Base-by-base conservation (phyloP, 2,329 filamentous ascomycete genomes). In the Phyllosticta citriasiana region DNA sequence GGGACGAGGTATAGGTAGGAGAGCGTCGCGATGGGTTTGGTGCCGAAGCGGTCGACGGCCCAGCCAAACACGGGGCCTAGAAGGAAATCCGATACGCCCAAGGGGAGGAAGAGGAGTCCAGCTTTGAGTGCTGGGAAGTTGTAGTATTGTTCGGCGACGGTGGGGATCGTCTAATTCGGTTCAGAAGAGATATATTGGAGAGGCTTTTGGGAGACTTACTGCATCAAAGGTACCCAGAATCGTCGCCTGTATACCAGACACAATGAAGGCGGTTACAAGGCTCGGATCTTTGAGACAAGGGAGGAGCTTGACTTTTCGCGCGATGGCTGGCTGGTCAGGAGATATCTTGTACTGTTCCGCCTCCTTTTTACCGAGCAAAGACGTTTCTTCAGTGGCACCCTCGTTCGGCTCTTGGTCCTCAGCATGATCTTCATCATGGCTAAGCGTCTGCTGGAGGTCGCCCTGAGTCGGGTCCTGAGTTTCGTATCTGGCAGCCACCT, bases 61-160 rank as follows among this genome's bases (percentile, higher is more conserved):
- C 76, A 79, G 3, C 79, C 79, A 54, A 78, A 77, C 0, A 79
- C 19, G 3, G 79, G 79, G 0, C 79, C 78, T 19, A 78, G 66
- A 1, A 80, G 62, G 27, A 80, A 69, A 59, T 80, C 76, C 30
- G 75, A 72, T 16, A 72, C 67, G 0, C 76, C 76, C 0, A 80
- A 67, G 1, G 78, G 74, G 2, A 80, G 65, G 67, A 80, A 80
- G 3, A 81, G 69, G 0, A 80, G 68, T 4, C 79, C 78, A 6
- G 70, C 69, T 61, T 67, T 67, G 6, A 80, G 67, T 1, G 77
- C 77, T 60, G 74, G 69, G 66, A 80, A 80, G 35, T 67, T 67
- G 64, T 77, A 80, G 53, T 74, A 68, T 19, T 74, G 68, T 54
- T 72, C 66, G 6, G 76, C 77, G 3, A 76, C 71, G 1, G 76